Base-by-base conservation (phyloP, 768 basidiomycete genomes). In the Lactarius tabidus region DNA sequence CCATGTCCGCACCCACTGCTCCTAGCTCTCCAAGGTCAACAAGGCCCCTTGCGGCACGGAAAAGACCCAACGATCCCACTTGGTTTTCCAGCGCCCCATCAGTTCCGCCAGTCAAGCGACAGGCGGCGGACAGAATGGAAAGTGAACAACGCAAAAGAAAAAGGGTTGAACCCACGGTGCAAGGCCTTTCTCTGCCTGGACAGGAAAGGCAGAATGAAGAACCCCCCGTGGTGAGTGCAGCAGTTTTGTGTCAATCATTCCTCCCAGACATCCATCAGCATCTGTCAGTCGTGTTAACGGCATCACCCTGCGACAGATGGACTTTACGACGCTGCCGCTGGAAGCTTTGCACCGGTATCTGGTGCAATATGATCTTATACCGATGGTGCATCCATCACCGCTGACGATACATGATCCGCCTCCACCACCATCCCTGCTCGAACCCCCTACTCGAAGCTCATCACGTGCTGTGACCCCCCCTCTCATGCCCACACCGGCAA, bases 71-170 rank as follows among this genome's bases (percentile, higher is more conserved):
- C 18, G 72, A 79, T 52, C 87, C 91, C 72, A 85, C 87, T 18
- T 80, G 88, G 26, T 90, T 91, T 57, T 74, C 78, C 10, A 75
- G 76, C n/a, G 59, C 65, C 6, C 20, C 68, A 12, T 54, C 62
- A 20, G 68, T 48, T 38, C 57, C 65, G 35, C 62, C 65, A 51
- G 84, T 41, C 74, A 80, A 92, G 72, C 77, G 90, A 68, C 83
- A 84, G 53, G 90, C 89, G 0, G 77, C 72, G 20, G 90, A 91
- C 59, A 84, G 85, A 70, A 81, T 77, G 29, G 89, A 91, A 9
- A 88, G 87, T n/a, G 90, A 91, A 69, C 85, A 87, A 18, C 80
- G 90, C 57, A 79, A 93, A 75, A 78, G 90, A 70, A 92, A 90
- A 76, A 82, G 88, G 69, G 79, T 83, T 41, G 89, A 89, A 39